A percentile compares a stretch with the other conserved stretches of the same genome.
Evolutionary conservation across 306 rosid species (phyloP).

Genomic region (Amphicarpaea edgeworthii): DNA sequence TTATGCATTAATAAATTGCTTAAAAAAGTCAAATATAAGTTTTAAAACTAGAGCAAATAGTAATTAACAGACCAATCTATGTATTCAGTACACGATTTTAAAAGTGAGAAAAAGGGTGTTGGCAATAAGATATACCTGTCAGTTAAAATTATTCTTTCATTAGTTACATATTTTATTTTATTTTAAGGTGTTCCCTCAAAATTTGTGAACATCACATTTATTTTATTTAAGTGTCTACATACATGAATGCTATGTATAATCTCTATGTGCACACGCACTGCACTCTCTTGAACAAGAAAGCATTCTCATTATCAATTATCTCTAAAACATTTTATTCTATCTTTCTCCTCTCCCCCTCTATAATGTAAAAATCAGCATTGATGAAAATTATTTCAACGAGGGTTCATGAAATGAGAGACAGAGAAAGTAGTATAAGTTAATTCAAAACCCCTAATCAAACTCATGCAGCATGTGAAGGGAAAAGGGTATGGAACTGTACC

Average conservation of each 20-base stretch:
- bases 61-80: conserved; percentile 15
- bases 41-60: conserved; percentile 30
- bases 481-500: conserved; percentile 58
- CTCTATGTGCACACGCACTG: not conserved
- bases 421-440: not conserved
- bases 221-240: not conserved
- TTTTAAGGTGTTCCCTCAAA: not conserved
- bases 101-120: conserved; percentile 32
- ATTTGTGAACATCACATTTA: conserved; percentile 22
- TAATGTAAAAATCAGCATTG: conserved; percentile 27
- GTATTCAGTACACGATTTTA: conserved; percentile 15
- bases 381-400: not conserved
- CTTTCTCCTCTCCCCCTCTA: not conserved
- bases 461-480: conserved; percentile 29
- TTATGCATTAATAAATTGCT: conserved; percentile 39
- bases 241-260: conserved; percentile 1
- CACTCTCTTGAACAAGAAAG: not conserved
- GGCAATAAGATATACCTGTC: not conserved
- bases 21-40: not conserved
- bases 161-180: conserved; percentile 19
- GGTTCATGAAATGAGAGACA: conserved; percentile 21
- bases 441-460: conserved; percentile 24
- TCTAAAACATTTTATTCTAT: not conserved
- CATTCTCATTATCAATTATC: not conserved
- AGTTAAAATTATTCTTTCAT: conserved; percentile 19